Base-by-base conservation (phyloP, 495 filamentous ascomycete species). In the Xylaria flabelliformis region DNA sequence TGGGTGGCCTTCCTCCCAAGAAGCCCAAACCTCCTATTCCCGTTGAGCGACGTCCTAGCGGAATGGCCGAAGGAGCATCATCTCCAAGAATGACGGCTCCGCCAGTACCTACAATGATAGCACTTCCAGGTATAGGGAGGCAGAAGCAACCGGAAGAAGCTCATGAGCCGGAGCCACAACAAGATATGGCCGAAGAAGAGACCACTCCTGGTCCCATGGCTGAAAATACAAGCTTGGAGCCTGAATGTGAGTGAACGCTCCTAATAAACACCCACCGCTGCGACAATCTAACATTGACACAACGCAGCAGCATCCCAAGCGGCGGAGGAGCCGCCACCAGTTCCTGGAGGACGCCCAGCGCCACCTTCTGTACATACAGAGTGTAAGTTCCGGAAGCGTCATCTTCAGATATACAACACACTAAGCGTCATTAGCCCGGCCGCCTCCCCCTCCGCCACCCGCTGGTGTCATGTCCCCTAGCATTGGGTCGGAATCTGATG, bases 401-500 rank as follows among this genome's bases (percentile, higher is more conserved):
- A 41, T 46, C 13, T 74, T 46, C 1, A 63, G 69, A 70, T 75
- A 55, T 76, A 29, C 69, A 24, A 65, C 56, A 75, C 68, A 66
- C 75, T 85, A 74, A 83, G 67, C 58, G 83, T 67, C 63, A 69
- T 61, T 76, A 93, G 91, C 88, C 66, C 90, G 90, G 72, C 86
- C 89, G 51, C 80, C 83, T 73, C 82, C 84, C 24, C 83, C 84
- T 48, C 85, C 86, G 74, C 87, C 85, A 34, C 77, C 84, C 72
- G 81, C 86, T 53, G 82, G 82, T 67, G 80, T 87, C 58, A 82
- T 84, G 63, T 93, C 93, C 53, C 90, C 88, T 41, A 94, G 90
- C 73, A 86, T 89, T 70, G 95, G 95, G 34, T 97, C 95, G 8
- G 93, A 91, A 77, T 97, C 95, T 12, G 97, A 97, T 81, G 97